A percentile compares a stretch with the other conserved stretches of the same genome.
Evolutionary conservation across 2,329 filamentous ascomycete genomes (phyloP).

Genomic region (Parafenestella ontariensis): DNA sequence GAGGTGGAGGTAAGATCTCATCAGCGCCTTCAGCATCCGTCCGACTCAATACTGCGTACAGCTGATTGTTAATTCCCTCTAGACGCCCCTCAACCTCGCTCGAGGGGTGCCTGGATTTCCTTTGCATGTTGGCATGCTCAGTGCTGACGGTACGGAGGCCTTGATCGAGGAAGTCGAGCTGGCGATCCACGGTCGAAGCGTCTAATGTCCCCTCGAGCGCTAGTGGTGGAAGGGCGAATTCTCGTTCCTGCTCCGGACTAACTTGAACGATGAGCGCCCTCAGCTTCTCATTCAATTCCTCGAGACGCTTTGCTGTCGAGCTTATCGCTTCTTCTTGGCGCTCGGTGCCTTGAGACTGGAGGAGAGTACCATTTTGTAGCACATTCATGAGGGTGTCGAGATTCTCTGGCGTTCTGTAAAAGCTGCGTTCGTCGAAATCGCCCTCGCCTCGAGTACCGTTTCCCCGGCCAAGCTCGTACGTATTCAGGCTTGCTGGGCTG

Average conservation of each 20-base stretch:
- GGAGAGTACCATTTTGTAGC: conserved; percentile 46
- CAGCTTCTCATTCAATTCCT: conserved; percentile 71
- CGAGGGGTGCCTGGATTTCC: conserved; percentile 36
- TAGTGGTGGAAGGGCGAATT: conserved; percentile 41
- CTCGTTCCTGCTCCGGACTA: conserved; percentile 59
- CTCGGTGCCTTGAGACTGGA: conserved; percentile 35
- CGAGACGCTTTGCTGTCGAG: conserved; percentile 70
- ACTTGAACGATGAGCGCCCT: conserved; percentile 70
- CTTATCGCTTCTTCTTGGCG: conserved; percentile 60
- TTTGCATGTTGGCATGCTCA: conserved; percentile 55
- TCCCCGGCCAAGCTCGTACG: conserved; percentile 63
- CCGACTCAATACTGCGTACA: conserved; percentile 58
- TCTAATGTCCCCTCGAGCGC: conserved; percentile 24
- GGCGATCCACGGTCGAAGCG: conserved; percentile 53
- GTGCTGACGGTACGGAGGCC: conserved; percentile 67
- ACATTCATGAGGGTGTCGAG: conserved; percentile 59
- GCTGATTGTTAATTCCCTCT: conserved; percentile 65
- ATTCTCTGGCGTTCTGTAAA: conserved; percentile 74
- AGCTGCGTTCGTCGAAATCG: conserved; percentile 78
- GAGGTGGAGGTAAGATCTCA: conserved; percentile 65
- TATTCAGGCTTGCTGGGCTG: conserved; percentile 79
- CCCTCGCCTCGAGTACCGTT: conserved; percentile 64
- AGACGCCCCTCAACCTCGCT: conserved; percentile 50
- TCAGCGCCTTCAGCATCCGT: conserved; percentile 60
- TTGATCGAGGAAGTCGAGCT: conserved; percentile 75